Conservation (phyloP, 495 filamentous ascomycete species). For the Penicillium herquei region DNA sequence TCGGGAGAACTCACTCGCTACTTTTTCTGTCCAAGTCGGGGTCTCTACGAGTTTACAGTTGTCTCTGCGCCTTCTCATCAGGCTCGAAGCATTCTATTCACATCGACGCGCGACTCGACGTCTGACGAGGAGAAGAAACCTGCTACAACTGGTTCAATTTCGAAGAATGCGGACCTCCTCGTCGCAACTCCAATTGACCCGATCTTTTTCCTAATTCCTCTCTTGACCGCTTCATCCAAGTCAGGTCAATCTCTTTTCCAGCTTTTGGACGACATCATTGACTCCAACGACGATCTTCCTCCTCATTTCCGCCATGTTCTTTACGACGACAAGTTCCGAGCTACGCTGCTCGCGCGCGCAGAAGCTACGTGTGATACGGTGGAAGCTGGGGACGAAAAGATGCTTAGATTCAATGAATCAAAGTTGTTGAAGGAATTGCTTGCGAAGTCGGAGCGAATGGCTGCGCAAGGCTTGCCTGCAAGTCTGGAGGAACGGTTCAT, state of each 20-base stretch:
- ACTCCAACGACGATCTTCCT: constrained; percentile 55
- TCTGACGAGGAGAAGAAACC: constrained; percentile 11
- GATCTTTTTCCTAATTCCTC: constrained; percentile 78
- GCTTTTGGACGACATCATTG: constrained; percentile 76
- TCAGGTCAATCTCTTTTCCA: constrained; percentile 60
- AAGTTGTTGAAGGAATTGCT: constrained; percentile 69
- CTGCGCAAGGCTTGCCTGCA: constrained; percentile 59
- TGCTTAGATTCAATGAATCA: constrained; percentile 71
- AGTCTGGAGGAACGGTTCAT: constrained; percentile 90
- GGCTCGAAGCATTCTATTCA: constrained; percentile 37
- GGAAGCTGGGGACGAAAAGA: constrained; percentile 74
- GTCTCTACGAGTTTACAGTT: constrained; percentile 84
- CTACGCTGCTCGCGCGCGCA: constrained; percentile 51
- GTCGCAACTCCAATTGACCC: constrained; percentile 82
- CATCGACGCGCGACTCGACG: constrained; percentile 10
- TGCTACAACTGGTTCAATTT: constrained; percentile 27
- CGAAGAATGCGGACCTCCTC: constrained; percentile 66
- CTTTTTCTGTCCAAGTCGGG: constrained; percentile 72
- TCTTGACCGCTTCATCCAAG: constrained; percentile 48
- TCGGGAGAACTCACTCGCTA: constrained; percentile 65
- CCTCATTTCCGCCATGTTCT: constrained; percentile 59
- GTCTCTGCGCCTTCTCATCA: constrained; percentile 56
- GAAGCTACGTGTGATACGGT: constrained; percentile 71
- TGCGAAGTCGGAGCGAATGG: constrained; percentile 70
- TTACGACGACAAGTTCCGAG: constrained; percentile 43